Evolutionary conservation across 148 eudicot species (phyloP), one percentile per base, ranked within the genome.

Genomic region (Tetragonia tetragonoides): DNA sequence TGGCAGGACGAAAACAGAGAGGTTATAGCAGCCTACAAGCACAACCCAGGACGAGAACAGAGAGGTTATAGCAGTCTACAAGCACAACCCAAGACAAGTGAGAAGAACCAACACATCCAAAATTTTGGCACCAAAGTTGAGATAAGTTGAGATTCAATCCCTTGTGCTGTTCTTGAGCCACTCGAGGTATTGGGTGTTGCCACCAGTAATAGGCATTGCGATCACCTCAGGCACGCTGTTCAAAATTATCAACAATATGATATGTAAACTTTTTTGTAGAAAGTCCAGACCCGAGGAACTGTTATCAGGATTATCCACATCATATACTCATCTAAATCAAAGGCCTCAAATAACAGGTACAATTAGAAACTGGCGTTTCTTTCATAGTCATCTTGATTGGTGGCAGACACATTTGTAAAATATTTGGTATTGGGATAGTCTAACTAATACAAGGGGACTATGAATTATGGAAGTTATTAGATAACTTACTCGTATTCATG

Each of bases 401-500:
- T 28, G 16, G 20, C 44, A 78, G 28, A 42, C 11, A 5, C 18
- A 10, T 8, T 12, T 49, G 6, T 49, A 14, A 49, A 49, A 42
- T 28, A 39, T 3, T 41, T 23, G 23, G 70, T 28, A 49, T 60
- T 51, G 34, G 23, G 20, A 10, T 3, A 34, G 39, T 9, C 51
- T 16, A 11, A 37, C 9, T 7, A 59, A 4, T 12, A 24, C 2
- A 8, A 39, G n/a, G 28, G 28, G 64, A 7, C 10, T 20, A 1
- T 4, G 5, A 60, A 20, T 5, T 60, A 42, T 44, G 28, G 16
- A 51, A 44, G 15, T 34, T 47, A 39, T 15, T 17, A 54, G 49
- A 67, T 28, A 53, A 73, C 99, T 89, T 87, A 95, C 99, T 96
- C 99, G 5, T 96, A 96, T 85, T 96, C 99, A 82, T 96, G 99